Evolutionary conservation across 139 green algal species (phyloP).

Genomic region (Zygnema circumcarinatum): DNA sequence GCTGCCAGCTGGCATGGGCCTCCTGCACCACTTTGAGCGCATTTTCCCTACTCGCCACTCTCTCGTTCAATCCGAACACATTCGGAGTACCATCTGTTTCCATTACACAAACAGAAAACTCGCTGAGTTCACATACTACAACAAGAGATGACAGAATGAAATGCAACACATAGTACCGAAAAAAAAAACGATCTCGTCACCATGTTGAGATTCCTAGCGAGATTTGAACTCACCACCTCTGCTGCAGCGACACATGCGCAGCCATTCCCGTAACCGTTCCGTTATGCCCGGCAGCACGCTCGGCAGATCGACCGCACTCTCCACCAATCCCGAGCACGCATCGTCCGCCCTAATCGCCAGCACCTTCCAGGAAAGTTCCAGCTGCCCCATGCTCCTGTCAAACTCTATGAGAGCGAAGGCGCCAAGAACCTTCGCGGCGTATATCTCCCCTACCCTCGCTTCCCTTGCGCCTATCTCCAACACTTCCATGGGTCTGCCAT

Average conservation of each 20-base stretch:
- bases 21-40: constrained; percentile 11
- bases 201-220: no score
- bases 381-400: neutral
- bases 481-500: constrained; percentile 34
- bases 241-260: neutral
- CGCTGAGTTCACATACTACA: no score
- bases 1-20: constrained; percentile 16
- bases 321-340: neutral
- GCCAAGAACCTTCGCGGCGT: constrained; percentile 24
- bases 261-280: constrained; percentile 23
- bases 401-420: constrained; percentile 30
- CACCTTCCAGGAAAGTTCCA: constrained; percentile 36
- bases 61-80: constrained; percentile 27
- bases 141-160: no score
- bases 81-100: neutral
- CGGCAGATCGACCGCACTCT: neutral
- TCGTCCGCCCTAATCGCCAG: constrained; percentile 12
- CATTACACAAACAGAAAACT: no score
- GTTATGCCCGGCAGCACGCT: neutral
- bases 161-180: no score
- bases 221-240: neutral
- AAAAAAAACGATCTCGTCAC: no score
- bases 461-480: constrained; percentile 19
- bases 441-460: neutral
- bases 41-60: neutral